A percentile compares a stretch with the other conserved stretches of the same genome.
Evolutionary conservation across 257 asterid genomes (phyloP).

Genomic region (Datura wrightii): DNA sequence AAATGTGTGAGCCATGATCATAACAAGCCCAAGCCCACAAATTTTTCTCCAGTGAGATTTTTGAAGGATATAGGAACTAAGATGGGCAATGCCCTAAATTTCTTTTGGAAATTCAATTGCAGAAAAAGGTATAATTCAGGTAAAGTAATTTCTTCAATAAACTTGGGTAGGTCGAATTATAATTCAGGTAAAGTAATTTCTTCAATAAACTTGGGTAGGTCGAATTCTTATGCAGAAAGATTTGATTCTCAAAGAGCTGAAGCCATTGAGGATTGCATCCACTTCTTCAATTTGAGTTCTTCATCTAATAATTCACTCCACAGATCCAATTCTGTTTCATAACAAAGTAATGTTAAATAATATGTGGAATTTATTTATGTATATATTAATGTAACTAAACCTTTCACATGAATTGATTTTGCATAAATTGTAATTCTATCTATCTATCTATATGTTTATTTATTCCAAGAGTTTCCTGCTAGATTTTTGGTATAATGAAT

Average conservation of each 20-base stretch:
- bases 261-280: slow-evolving; percentile 89
- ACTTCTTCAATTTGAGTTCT: slow-evolving; percentile 73
- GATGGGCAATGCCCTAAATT: slow-evolving; percentile 53
- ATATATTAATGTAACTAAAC: no score
- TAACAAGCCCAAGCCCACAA: slow-evolving; percentile 24
- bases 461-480: no score
- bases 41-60: slow-evolving; percentile 25
- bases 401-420: no score
- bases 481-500: no score
- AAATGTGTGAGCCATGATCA: slow-evolving; percentile 48
- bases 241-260: slow-evolving; percentile 86
- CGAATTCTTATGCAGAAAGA: slow-evolving; percentile 61
- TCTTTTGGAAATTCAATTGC: slow-evolving; percentile 33
- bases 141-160: no score
- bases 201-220: no score
- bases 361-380: no score
- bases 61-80: slow-evolving; percentile 56
- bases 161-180: slow-evolving; percentile 31
- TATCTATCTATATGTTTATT: no score
- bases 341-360: no score
- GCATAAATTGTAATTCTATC: no score
- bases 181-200: slow-evolving; percentile 31
- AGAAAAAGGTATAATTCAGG: slow-evolving; percentile 48
- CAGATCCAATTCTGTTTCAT: slow-evolving; percentile 62
- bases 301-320: slow-evolving; percentile 48